A percentile compares a stretch with the other conserved stretches of the same genome.
These are phyloP conservation scores for Apiospora phragmitis DNA, from an alignment of 2,329 filamentous ascomycete species.

Conservation along the genomic window DNA sequence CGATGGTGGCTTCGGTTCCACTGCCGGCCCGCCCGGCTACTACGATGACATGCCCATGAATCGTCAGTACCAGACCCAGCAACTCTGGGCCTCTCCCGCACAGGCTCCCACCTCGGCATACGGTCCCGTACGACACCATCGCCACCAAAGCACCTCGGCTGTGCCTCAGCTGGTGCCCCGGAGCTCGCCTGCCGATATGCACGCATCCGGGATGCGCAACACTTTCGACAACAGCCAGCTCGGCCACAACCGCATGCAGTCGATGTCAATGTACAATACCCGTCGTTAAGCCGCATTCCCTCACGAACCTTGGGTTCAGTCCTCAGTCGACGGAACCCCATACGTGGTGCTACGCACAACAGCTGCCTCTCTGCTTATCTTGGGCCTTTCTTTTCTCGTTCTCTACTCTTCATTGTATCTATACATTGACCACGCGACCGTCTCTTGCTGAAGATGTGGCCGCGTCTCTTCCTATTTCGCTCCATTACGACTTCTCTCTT, in stretches of 20 bases:
- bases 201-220: not conserved
- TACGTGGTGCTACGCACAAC: not conserved
- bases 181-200: constrained; percentile 8
- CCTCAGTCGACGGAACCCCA: too few species aligned
- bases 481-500: not conserved
- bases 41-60: constrained; percentile 22
- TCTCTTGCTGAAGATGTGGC: not conserved
- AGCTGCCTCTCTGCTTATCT: not conserved
- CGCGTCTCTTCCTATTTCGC: not conserved
- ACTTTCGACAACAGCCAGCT: constrained; percentile 14
- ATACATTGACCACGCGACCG: not conserved
- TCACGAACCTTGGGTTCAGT: not conserved
- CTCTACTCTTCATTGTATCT: not conserved
- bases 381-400: not conserved
- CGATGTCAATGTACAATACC: constrained; percentile 18
- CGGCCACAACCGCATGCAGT: constrained; percentile 18
- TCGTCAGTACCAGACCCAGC: constrained; percentile 19
- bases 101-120: constrained; percentile 9
- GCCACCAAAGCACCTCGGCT: constrained; percentile 33
- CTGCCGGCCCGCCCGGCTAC: constrained; percentile 19
- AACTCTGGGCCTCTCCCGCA: constrained; percentile 10
- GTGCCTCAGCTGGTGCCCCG: constrained; percentile 16
- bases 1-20: constrained; percentile 14
- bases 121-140: constrained; percentile 23
- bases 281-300: constrained; percentile 18